Percentiles rank a stretch among this genome's conserved stretches.
phyloP scores from a whole-genome alignment of 2,329 filamentous ascomycete species.

The Clonostachys sp. region DNA sequence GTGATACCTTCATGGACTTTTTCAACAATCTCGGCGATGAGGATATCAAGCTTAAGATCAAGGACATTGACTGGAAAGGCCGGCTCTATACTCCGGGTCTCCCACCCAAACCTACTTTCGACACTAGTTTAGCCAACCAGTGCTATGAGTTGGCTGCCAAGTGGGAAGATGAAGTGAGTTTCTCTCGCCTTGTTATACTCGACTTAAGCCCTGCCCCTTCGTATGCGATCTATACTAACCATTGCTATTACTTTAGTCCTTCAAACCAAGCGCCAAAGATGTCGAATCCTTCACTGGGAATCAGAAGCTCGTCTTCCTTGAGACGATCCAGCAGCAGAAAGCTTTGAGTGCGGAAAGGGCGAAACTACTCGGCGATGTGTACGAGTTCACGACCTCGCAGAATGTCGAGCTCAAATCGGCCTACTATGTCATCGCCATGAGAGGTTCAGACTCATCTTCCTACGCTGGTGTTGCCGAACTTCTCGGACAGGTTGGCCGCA shows the following conservation, averaged over 20 bases:
- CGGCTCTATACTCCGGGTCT: constrained; percentile 87
- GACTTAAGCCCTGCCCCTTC: not conserved
- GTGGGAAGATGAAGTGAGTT: constrained; percentile 62
- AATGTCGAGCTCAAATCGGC: constrained; percentile 84
- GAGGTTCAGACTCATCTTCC: constrained; percentile 63
- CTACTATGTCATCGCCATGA: constrained; percentile 76
- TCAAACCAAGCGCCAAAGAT: constrained; percentile 64
- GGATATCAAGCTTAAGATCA: constrained; percentile 58
- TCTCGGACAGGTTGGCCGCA: constrained; percentile 78
- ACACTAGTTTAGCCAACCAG: constrained; percentile 79
- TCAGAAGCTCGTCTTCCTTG: constrained; percentile 88
- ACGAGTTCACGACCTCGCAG: constrained; percentile 67
- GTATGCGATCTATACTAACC: constrained; percentile 1
- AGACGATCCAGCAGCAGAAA: constrained; percentile 64
- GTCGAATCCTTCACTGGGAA: constrained; percentile 74
- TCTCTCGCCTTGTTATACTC: not conserved
- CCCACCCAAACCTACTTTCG: constrained; percentile 86
- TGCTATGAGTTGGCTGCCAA: constrained; percentile 80
- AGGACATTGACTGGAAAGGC: constrained; percentile 79
- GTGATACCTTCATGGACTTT: constrained; percentile 79
- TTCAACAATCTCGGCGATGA: constrained; percentile 65
- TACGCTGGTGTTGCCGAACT: constrained; percentile 70
- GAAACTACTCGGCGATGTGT: constrained; percentile 67
- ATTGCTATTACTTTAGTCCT: constrained; percentile 34
- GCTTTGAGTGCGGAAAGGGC: constrained; percentile 63